A percentile compares a stretch with the other conserved stretches of the same genome.
Conservation (phyloP, 768 basidiomycete genomes). For the Suillus variegatus region DNA sequence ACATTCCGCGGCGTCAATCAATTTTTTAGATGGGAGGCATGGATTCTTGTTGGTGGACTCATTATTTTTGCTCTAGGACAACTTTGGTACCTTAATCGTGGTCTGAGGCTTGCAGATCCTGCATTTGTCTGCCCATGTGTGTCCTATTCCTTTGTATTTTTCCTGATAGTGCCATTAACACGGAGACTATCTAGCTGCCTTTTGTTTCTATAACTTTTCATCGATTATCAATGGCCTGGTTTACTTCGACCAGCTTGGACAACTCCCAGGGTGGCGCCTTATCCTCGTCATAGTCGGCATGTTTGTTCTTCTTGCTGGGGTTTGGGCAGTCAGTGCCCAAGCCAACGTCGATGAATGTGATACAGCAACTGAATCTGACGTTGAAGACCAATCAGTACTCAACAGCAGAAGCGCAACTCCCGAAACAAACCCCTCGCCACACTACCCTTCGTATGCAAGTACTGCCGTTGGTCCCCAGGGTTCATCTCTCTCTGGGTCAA, state of each 20-base stretch:
- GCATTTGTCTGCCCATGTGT: slow-evolving; percentile 83
- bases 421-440: neutral
- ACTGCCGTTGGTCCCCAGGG: slow-evolving; percentile 34
- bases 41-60: slow-evolving; percentile 75
- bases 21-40: slow-evolving; percentile 82
- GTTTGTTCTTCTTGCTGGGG: slow-evolving; percentile 75
- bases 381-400: neutral
- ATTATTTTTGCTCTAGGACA: slow-evolving; percentile 77
- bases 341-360: slow-evolving; percentile 51
- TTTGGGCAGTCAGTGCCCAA: slow-evolving; percentile 87
- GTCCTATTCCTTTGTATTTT: slow-evolving; percentile 28
- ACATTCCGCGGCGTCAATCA: slow-evolving; percentile 77
- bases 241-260: slow-evolving; percentile 84
- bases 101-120: slow-evolving; percentile 78
- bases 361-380: slow-evolving; percentile 16
- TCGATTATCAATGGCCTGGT: slow-evolving; percentile 89
- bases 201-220: slow-evolving; percentile 93
- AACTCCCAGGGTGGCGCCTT: slow-evolving; percentile 71
- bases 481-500: slow-evolving; percentile 8
- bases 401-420: neutral
- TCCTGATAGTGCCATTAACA: neutral
- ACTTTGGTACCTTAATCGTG: slow-evolving; percentile 82
- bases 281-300: slow-evolving; percentile 77
- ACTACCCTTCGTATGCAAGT: slow-evolving; percentile 1
- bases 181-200: slow-evolving; percentile 62